Evolutionary conservation across 208 protist genomes (phyloP).

Genomic region (Angomonas deanei): DNA sequence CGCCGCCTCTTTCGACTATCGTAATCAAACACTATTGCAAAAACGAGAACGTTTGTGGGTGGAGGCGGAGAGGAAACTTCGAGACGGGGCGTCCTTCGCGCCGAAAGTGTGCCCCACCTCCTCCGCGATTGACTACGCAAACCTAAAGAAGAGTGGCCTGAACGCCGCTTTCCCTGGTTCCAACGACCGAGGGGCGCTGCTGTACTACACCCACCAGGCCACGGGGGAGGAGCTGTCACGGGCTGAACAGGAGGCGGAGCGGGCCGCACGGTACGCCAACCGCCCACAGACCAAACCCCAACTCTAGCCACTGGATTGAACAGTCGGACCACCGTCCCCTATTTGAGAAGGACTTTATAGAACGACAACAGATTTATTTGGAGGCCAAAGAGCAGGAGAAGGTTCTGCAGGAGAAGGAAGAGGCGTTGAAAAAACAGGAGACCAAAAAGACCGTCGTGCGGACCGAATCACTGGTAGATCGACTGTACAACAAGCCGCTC

Average conservation of each 20-base stretch:
- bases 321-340: constrained; percentile 63
- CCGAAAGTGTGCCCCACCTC: constrained; percentile 64
- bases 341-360: constrained; percentile 64
- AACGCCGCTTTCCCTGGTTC: neutral
- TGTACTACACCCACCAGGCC: constrained; percentile 27
- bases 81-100: constrained; percentile 34
- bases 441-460: neutral
- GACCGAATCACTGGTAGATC: constrained; percentile 32
- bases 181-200: constrained; percentile 21
- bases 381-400: constrained; percentile 44
- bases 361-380: constrained; percentile 62
- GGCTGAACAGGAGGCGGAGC: neutral
- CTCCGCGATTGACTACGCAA: constrained; percentile 39
- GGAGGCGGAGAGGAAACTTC: constrained; percentile 15
- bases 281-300: constrained; percentile 48
- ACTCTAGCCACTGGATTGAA: constrained; percentile 61
- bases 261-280: neutral
- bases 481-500: constrained; percentile 47
- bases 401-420: neutral
- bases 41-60: constrained; percentile 28
- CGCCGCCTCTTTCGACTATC: constrained; percentile 21
- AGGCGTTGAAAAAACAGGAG: constrained; percentile 2
- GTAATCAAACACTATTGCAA: constrained; percentile 30
- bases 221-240: constrained; percentile 3
- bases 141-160: constrained; percentile 3